Conservation (phyloP, 73 alveolate genomes). For the Symbiodinium natans region DNA sequence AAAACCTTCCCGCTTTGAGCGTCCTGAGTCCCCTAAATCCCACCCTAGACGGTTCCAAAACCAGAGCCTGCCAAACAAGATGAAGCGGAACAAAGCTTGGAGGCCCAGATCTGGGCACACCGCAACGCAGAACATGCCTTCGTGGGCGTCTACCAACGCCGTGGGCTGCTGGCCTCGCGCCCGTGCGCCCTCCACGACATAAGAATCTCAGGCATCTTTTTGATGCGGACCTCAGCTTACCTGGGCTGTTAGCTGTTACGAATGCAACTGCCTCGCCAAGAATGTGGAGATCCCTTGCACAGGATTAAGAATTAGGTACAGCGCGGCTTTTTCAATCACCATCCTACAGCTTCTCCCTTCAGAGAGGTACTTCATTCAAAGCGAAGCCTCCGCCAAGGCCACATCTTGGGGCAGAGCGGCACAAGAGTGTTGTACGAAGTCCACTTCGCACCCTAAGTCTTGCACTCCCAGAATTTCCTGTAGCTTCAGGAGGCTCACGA, state of each 20-base stretch:
- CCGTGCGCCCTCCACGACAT: slow-evolving; percentile 49
- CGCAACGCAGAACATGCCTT: slow-evolving; percentile 59
- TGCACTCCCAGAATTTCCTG: no score
- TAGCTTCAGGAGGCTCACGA: no score
- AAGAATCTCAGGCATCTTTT: no score
- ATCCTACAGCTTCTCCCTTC: neutral
- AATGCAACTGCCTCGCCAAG: neutral
- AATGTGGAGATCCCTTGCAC: neutral
- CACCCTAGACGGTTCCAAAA: no score
- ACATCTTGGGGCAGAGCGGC: neutral
- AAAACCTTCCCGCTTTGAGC: no score
- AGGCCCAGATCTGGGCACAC: slow-evolving; percentile 90
- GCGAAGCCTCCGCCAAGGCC: slow-evolving; percentile 80
- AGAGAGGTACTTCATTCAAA: slow-evolving; percentile 61
- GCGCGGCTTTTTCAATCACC: neutral
- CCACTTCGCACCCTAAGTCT: no score
- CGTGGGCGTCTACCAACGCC: slow-evolving; percentile 82
- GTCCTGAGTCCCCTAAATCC: no score
- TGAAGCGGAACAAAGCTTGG: no score
- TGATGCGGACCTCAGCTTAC: no score
- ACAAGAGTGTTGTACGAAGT: neutral
- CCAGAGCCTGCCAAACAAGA: no score
- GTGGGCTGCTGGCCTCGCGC: slow-evolving; percentile 83
- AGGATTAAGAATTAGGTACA: neutral
- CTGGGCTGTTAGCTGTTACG: neutral